A percentile compares a stretch with the other conserved stretches of the same genome.
These are phyloP conservation scores for Cavenderia fasciculata DNA, from an alignment of 78 protist genomes.

Conservation along the genomic window DNA sequence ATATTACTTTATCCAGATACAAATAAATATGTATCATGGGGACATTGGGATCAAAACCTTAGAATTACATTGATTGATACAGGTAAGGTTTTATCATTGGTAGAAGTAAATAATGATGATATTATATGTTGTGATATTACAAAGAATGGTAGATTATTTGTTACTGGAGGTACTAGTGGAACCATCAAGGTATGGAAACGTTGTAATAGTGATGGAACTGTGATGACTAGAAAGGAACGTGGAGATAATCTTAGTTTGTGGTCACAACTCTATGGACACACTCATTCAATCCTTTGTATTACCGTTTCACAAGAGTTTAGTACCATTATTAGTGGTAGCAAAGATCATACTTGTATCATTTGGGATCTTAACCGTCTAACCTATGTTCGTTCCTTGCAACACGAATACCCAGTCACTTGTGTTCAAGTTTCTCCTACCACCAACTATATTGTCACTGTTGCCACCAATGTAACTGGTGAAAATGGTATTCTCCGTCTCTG, in stretches of 20 bases:
- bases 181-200: slow-evolving; percentile 74
- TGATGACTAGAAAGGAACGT: slow-evolving; percentile 74
- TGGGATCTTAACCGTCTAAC: slow-evolving; percentile 85
- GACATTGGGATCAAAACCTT: slow-evolving; percentile 85
- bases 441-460: slow-evolving; percentile 54
- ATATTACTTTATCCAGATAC: slow-evolving; percentile 42
- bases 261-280: slow-evolving; percentile 74
- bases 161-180: slow-evolving; percentile 72
- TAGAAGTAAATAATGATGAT: slow-evolving; percentile 73
- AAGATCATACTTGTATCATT: slow-evolving; percentile 70
- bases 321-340: slow-evolving; percentile 66
- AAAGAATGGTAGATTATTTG: slow-evolving; percentile 61
- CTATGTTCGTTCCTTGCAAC: slow-evolving; percentile 53
- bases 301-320: slow-evolving; percentile 61
- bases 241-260: slow-evolving; percentile 41
- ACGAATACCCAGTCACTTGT: slow-evolving; percentile 43
- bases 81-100: slow-evolving; percentile 20
- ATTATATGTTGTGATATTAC: slow-evolving; percentile 68
- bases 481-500: slow-evolving; percentile 42
- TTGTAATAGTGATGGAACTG: slow-evolving; percentile 9
- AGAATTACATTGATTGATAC: slow-evolving; percentile 66
- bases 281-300: slow-evolving; percentile 64
- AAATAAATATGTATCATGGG: slow-evolving; percentile 62
- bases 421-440: slow-evolving; percentile 68
- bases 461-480: slow-evolving; percentile 4